Percentiles rank a stretch among this genome's conserved stretches.
These are phyloP conservation scores for Pyricularia pennisetigena DNA, from an alignment of 2,329 filamentous ascomycete species.

Conservation along the genomic window DNA sequence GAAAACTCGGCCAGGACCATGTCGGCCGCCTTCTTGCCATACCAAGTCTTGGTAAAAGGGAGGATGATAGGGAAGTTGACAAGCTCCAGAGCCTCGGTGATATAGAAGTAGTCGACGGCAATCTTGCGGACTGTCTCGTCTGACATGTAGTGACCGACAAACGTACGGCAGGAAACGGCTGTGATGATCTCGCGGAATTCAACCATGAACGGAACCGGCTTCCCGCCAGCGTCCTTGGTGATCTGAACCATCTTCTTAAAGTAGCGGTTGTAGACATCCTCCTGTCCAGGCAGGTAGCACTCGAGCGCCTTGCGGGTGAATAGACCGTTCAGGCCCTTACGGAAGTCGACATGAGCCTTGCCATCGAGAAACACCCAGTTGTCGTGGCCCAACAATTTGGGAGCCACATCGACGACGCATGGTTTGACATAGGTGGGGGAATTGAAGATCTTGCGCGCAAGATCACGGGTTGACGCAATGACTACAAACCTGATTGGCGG, in stretches of 20 bases:
- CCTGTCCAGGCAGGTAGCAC: conserved; percentile 81
- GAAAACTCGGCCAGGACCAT: conserved; percentile 85
- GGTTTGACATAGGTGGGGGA: conserved; percentile 87
- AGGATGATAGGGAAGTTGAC: conserved; percentile 98
- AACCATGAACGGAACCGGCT: conserved; percentile 78
- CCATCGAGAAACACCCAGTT: conserved; percentile 99
- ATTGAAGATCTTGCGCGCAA: conserved; percentile 95
- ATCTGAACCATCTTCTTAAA: conserved; percentile 70
- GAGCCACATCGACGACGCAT: conserved; percentile 87
- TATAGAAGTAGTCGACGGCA: conserved; percentile 91
- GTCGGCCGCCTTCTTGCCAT: conserved; percentile 90
- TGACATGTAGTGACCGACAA: conserved; percentile 90
- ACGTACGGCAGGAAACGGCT: conserved; percentile 91
- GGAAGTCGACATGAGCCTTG: conserved; percentile 90
- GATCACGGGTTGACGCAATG: conserved; percentile 88
- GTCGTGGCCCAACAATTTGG: conserved; percentile 81
- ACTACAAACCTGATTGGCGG: conserved; percentile 68
- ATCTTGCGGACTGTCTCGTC: conserved; percentile 89
- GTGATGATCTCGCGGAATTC: conserved; percentile 92
- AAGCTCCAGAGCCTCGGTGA: conserved; percentile 88
- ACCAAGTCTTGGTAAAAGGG: conserved; percentile 92
- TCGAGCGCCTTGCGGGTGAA: conserved; percentile 89
- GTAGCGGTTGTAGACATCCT: conserved; percentile 83
- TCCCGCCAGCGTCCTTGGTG: conserved; percentile 60
- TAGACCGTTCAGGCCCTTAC: conserved; percentile 88